These are phyloP conservation scores for Penicillium robsamsonii DNA, from an alignment of 495 filamentous ascomycete genomes.

Conservation along the genomic window DNA sequence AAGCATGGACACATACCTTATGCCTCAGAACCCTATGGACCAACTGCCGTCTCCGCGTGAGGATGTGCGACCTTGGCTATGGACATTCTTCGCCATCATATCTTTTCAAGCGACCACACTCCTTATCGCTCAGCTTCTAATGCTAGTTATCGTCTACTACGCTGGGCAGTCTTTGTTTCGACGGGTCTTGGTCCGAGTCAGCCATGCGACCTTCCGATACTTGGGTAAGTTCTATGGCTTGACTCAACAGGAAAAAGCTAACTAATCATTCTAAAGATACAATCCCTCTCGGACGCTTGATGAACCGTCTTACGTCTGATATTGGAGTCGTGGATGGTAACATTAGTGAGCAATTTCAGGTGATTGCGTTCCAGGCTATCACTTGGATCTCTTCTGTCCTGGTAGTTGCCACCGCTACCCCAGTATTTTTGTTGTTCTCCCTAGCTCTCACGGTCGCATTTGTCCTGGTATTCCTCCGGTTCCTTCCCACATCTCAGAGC, in stretches of 20 bases:
- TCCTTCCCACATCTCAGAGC: conserved; percentile 78
- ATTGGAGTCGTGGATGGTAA: conserved; percentile 80
- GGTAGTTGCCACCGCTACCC: conserved; percentile 73
- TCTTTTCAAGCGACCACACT: conserved; percentile 54
- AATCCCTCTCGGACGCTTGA: conserved; percentile 76
- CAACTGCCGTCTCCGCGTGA: conserved; percentile 62
- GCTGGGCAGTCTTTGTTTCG: conserved; percentile 71
- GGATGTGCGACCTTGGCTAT: conserved; percentile 71
- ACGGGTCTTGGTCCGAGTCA: conserved; percentile 64
- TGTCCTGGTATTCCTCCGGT: conserved; percentile 65
- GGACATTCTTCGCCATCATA: conserved; percentile 62
- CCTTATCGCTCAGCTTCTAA: conserved; percentile 54
- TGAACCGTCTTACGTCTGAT: conserved; percentile 84
- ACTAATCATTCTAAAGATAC: conserved; percentile 48
- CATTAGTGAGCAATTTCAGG: conserved; percentile 66
- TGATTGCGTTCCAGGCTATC: conserved; percentile 61
- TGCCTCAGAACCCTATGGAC: conserved; percentile 44
- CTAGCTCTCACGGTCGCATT: conserved; percentile 60
- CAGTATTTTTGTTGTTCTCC: conserved; percentile 69
- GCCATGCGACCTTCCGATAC: conserved; percentile 78
- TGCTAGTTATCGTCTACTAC: conserved; percentile 69
- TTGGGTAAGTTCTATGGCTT: conserved; percentile 39
- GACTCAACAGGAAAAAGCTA: background rate
- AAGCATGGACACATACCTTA: conserved; percentile 24
- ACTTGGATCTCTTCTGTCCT: conserved; percentile 68